Percentiles rank a stretch among this genome's conserved stretches.
phyloP scores from a whole-genome alignment of 2,329 filamentous ascomycete genomes.

The Pseudogymnoascus sp. region DNA sequence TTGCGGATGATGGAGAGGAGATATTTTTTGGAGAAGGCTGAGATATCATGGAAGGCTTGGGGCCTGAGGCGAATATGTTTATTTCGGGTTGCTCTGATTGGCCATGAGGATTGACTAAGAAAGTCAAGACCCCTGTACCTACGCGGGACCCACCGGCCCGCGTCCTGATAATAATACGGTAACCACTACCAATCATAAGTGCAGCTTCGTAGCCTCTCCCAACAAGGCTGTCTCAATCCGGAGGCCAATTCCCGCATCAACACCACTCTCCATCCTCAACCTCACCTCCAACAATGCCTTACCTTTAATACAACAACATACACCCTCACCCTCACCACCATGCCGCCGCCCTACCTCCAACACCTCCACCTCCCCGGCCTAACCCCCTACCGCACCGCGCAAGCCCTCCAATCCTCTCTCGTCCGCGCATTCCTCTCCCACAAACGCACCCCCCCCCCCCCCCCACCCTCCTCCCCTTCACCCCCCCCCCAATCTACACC shows the following conservation, averaged over 20 bases:
- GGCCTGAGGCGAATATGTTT: not conserved
- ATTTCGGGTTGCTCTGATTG: not conserved
- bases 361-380: constrained; percentile 50
- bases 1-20: not conserved
- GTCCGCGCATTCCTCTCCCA: constrained; percentile 49
- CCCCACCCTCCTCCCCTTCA: constrained; percentile 73
- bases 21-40: not conserved
- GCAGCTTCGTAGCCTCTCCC: not conserved
- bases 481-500: constrained; percentile 37
- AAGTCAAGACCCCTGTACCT: not conserved
- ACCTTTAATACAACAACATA: not conserved
- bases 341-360: constrained; percentile 31
- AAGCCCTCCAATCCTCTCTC: constrained; percentile 47
- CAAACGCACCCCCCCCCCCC: constrained; percentile 38
- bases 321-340: not conserved
- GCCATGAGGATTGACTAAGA: not conserved
- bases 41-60: not conserved
- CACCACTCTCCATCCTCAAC: not conserved
- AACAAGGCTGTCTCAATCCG: not conserved
- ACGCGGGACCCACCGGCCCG: not conserved
- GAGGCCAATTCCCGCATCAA: not conserved
- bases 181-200: not conserved
- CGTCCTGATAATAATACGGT: not conserved
- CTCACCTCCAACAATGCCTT: not conserved
- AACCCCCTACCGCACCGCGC: constrained; percentile 45